Evolutionary conservation across 129 eudicot genomes (phyloP).

Genomic region (Silybum marianum): DNA sequence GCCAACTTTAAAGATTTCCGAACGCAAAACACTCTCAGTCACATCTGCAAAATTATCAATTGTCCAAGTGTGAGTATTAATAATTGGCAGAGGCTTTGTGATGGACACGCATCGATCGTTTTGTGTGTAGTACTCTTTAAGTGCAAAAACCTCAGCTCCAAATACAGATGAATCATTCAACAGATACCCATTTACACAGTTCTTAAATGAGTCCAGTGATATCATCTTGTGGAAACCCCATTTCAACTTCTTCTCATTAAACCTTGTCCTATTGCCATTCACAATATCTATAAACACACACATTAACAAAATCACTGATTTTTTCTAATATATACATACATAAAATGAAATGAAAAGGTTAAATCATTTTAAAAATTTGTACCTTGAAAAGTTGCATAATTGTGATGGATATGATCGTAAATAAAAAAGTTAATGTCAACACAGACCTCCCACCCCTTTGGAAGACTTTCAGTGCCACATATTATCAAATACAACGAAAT

Average conservation of each 20-base stretch:
- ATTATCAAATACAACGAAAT: conserved; percentile 1
- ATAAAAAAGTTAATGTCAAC: conserved; percentile 16
- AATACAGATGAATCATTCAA: conserved; percentile 15
- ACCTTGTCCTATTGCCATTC: conserved; percentile 22
- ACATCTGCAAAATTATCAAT: conserved; percentile 5
- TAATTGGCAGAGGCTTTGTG: no score
- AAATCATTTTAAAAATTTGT: no score
- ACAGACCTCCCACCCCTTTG: conserved; percentile 17
- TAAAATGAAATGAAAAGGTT: no score
- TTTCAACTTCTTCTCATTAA: background rate
- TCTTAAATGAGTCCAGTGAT: background rate
- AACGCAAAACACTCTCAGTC: background rate
- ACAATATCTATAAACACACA: background rate
- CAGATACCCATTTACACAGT: conserved; percentile 16
- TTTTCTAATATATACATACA: background rate
- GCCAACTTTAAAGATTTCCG: conserved; percentile 24
- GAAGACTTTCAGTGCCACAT: background rate
- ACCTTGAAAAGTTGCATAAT: conserved; percentile 21
- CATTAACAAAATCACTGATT: background rate
- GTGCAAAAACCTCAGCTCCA: conserved; percentile 30
- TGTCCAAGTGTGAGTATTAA: conserved; percentile 18
- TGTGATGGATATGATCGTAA: conserved; percentile 13
- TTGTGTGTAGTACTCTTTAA: background rate
- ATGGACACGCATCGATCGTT: background rate
- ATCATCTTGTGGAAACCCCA: conserved; percentile 28